phyloP scores from a whole-genome alignment of 73 alveolate genomes.

The Effrenium voratum region DNA sequence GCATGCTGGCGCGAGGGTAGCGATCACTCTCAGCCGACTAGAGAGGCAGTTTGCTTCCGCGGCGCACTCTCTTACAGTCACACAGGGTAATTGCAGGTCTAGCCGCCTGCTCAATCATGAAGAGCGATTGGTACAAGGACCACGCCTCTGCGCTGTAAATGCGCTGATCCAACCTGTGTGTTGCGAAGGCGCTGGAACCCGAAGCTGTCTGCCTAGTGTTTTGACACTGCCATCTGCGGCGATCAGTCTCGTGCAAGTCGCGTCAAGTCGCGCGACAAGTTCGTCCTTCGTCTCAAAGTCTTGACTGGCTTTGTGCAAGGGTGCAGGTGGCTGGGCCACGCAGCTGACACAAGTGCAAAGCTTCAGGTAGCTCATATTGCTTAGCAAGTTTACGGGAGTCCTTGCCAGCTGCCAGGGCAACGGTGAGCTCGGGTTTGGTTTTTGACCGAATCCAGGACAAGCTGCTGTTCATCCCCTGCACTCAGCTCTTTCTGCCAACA shows the following conservation, averaged over 20 bases:
- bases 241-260: neutral
- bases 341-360: neutral
- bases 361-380: neutral
- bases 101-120: too few species aligned
- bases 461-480: too few species aligned
- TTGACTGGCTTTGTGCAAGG: neutral
- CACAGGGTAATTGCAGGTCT: neutral
- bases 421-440: neutral
- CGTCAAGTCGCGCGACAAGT: neutral
- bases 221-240: neutral
- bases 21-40: neutral
- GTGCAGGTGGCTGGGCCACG: neutral
- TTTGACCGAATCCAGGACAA: too few species aligned
- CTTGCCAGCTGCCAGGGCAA: neutral
- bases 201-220: neutral
- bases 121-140: neutral
- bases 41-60: neutral
- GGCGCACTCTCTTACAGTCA: neutral
- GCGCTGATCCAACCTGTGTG: neutral
- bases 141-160: neutral
- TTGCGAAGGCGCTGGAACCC: neutral
- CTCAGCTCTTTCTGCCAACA: too few species aligned
- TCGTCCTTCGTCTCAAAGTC: neutral
- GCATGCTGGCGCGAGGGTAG: too few species aligned
- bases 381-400: neutral